Base-by-base conservation (phyloP, 2,329 filamentous ascomycete genomes). In the Curvularia sp. region DNA sequence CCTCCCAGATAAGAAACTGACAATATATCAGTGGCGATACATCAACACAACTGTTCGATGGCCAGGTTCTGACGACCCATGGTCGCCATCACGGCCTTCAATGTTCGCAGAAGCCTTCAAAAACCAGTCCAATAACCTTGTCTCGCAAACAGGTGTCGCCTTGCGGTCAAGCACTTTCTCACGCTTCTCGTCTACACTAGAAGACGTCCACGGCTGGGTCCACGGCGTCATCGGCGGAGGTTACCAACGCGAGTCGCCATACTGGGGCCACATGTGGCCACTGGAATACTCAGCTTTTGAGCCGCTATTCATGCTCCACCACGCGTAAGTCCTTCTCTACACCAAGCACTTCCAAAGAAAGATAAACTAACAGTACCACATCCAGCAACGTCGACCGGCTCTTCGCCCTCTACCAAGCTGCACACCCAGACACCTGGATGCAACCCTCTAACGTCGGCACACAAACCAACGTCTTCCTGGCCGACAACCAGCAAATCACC, bases 241-340 rank as follows among this genome's bases (percentile, higher is more conserved):
- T 12, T 71, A 61, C 39, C 33, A 51, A 2, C 53, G 53, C 12
- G 26, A 55, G 10, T 55, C 57, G 3, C 43, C 51, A 5, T 31
- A 38, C 10, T 26, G 83, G 35, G 89, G 89, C 1, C 89, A 92
- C 67, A 89, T 94, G 87, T 86, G 87, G 48, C 89, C 88, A 66
- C 84, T 92, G 13, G 68, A 75, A 10, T 89, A 90, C 66, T 91
- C 91, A 2, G 86, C 89, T 0, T 95, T 92, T 69, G 92, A 96
- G 66, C 91, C 92, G 0, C 79, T 92, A 13, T 78, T 78, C 53
- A 72, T 69, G 72, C 63, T 78, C 2, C 73, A 76, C 53, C 75
- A 78, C 68, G 68, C 75, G 79, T 80, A 63, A 58, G 77, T 66
- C 13, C n/a, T 7, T 1, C 24, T n/a, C 5, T 15, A 15, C n/a